Conservation (phyloP, 2,329 filamentous ascomycete species). For the Exophiala aquamarina region DNA sequence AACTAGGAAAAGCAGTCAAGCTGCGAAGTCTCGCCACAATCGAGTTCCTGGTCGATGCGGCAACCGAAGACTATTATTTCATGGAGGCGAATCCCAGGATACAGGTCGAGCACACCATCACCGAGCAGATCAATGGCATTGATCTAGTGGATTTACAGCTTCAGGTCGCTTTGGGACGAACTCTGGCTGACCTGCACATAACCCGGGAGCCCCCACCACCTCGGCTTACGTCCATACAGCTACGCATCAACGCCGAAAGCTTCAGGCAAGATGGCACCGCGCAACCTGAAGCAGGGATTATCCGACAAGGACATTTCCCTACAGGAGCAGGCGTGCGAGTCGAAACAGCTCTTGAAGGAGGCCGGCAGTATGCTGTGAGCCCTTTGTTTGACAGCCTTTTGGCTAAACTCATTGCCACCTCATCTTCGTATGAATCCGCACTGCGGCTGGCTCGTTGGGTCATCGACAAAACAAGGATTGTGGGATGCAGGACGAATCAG, state of each 20-base stretch:
- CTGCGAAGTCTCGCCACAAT: slow-evolving; percentile 98
- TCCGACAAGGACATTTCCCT: slow-evolving; percentile 44
- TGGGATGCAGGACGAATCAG: slow-evolving; percentile 57
- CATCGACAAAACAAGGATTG: slow-evolving; percentile 54
- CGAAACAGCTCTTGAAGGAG: slow-evolving; percentile 52
- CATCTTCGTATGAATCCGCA: slow-evolving; percentile 51
- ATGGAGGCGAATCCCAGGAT: slow-evolving; percentile 61
- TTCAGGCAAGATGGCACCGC: slow-evolving; percentile 21
- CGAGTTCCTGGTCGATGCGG: slow-evolving; percentile 95
- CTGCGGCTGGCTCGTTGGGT: slow-evolving; percentile 56
- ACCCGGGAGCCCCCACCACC: slow-evolving; percentile 16
- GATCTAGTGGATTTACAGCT: slow-evolving; percentile 59
- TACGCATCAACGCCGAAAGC: slow-evolving; percentile 23
- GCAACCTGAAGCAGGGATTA: slow-evolving; percentile 21
- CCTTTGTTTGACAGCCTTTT: slow-evolving; percentile 60
- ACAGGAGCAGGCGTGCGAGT: slow-evolving; percentile 58
- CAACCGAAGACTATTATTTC: slow-evolving; percentile 81
- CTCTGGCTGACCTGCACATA: slow-evolving; percentile 17
- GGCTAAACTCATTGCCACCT: slow-evolving; percentile 59
- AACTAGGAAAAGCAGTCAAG: slow-evolving; percentile 89
- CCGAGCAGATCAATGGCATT: slow-evolving; percentile 53
- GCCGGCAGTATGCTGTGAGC: slow-evolving; percentile 44
- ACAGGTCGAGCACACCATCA: slow-evolving; percentile 63
- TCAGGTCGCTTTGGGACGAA: slow-evolving; percentile 36
- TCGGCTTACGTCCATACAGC: slow-evolving; percentile 22